Evolutionary conservation across 371 early-diverging fungal species (phyloP).

Genomic region (Smittium culicis): DNA sequence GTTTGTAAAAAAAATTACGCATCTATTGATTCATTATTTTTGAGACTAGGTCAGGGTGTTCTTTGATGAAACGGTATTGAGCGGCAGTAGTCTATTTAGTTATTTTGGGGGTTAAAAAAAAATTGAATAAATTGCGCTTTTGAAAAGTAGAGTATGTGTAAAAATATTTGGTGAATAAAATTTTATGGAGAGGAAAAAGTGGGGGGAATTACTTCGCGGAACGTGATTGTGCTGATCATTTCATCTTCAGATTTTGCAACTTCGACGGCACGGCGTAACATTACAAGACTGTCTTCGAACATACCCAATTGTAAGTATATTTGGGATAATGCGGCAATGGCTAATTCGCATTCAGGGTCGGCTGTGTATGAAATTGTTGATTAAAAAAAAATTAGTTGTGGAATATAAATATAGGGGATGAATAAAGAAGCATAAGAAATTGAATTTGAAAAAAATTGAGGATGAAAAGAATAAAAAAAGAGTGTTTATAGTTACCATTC

Average conservation of each 20-base stretch:
- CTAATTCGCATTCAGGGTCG: constrained; percentile 90
- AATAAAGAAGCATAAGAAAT: not conserved
- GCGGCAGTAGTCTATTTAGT: constrained; percentile 34
- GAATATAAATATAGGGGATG: too few species aligned
- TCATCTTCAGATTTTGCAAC: constrained; percentile 81
- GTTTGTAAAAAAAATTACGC: too few species aligned
- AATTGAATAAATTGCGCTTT: too few species aligned
- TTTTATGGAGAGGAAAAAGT: not conserved
- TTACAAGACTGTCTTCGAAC: constrained; percentile 64
- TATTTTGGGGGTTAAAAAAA: too few species aligned
- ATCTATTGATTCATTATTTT: constrained; percentile 19
- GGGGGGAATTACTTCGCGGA: constrained; percentile 17
- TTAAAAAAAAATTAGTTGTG: too few species aligned
- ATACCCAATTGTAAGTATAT: constrained; percentile 72
- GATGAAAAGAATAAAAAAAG: not conserved
- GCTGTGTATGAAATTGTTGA: too few species aligned
- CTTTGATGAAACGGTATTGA: constrained; percentile 33
- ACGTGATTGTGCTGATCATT: constrained; percentile 69
- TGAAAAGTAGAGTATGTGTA: not conserved
- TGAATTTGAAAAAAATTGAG: not conserved
- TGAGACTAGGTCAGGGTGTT: constrained; percentile 32
- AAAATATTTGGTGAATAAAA: not conserved
- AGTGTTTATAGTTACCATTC: not conserved
- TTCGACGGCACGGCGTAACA: constrained; percentile 70
- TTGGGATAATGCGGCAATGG: constrained; percentile 81